Conservation (phyloP, 2,329 filamentous ascomycete species). For the Diaporthe sp. region DNA sequence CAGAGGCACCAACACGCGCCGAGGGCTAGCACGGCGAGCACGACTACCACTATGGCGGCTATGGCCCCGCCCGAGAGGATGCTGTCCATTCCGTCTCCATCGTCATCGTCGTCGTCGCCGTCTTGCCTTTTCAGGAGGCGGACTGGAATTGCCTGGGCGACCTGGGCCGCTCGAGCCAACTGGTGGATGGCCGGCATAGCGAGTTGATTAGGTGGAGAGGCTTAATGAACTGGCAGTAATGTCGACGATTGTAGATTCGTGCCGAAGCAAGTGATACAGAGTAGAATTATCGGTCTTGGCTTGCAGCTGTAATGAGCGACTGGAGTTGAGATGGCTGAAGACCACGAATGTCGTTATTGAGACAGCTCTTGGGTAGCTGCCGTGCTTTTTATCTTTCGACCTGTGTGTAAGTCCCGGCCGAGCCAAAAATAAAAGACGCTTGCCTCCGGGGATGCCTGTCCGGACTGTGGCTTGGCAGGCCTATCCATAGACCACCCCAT, state of each 20-base stretch:
- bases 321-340: not conserved
- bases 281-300: not conserved
- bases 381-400: constrained; percentile 1
- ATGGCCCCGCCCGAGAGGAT: constrained; percentile 11
- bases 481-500: constrained; percentile 11
- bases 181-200: constrained; percentile 12
- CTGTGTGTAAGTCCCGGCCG: not conserved
- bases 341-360: not conserved
- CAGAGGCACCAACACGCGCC: constrained; percentile 13
- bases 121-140: not conserved
- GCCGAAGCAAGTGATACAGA: too few relatives aligned
- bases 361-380: not conserved
- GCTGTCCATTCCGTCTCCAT: constrained; percentile 3
- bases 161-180: not conserved
- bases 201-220: not conserved
- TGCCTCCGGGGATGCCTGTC: constrained; percentile 8
- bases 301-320: constrained; percentile 1
- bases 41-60: constrained; percentile 16
- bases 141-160: not conserved
- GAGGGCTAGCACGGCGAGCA: not conserved
- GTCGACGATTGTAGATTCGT: not conserved
- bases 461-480: not conserved
- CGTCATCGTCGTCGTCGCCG: constrained; percentile 6
- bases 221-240: not conserved
- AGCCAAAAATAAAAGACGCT: not conserved